phyloP scores from a whole-genome alignment of 768 basidiomycete genomes.

The Leucogyrophana mollusca region DNA sequence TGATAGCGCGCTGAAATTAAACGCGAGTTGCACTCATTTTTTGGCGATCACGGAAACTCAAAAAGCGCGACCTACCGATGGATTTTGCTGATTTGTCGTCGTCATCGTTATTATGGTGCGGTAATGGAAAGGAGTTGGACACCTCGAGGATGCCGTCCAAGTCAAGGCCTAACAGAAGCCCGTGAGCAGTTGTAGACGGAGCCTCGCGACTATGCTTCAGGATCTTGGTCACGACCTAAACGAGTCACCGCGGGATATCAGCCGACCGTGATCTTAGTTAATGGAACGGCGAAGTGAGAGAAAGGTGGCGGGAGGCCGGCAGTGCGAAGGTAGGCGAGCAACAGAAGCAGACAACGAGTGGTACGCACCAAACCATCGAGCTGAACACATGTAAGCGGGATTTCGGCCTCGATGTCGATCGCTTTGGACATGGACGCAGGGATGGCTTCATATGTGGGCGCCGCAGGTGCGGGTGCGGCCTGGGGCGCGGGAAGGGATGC shows the following conservation, averaged over 20 bases:
- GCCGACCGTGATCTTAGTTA: slow-evolving; percentile 2
- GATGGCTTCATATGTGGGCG: slow-evolving; percentile 79
- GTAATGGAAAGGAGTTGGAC: slow-evolving; percentile 86
- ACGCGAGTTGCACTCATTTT: slow-evolving; percentile 7
- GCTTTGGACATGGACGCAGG: slow-evolving; percentile 91
- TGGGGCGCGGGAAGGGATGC: slow-evolving; percentile 71
- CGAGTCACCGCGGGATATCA: slow-evolving; percentile 10
- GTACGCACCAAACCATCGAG: slow-evolving; percentile 80
- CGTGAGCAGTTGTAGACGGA: slow-evolving; percentile 70
- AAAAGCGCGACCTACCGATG: slow-evolving; percentile 49
- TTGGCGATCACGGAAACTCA: slow-evolving; percentile 7
- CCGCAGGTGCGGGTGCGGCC: slow-evolving; percentile 56
- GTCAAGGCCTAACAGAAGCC: slow-evolving; percentile 88
- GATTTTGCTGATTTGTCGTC: slow-evolving; percentile 81
- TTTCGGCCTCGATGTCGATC: slow-evolving; percentile 91
- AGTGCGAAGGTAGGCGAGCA: too few species aligned
- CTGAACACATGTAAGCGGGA: slow-evolving; percentile 76
- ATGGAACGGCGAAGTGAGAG: too few species aligned
- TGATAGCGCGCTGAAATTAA: slow-evolving; percentile 68
- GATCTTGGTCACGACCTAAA: slow-evolving; percentile 88
- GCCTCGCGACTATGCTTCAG: slow-evolving; percentile 88
- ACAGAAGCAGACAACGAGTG: not conserved
- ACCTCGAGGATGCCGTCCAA: slow-evolving; percentile 89
- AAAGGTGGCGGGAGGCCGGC: too few species aligned
- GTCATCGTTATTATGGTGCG: slow-evolving; percentile 69